Evolutionary conservation across 495 filamentous ascomycete species (phyloP).

Genomic region (Penicillium mononematosum): DNA sequence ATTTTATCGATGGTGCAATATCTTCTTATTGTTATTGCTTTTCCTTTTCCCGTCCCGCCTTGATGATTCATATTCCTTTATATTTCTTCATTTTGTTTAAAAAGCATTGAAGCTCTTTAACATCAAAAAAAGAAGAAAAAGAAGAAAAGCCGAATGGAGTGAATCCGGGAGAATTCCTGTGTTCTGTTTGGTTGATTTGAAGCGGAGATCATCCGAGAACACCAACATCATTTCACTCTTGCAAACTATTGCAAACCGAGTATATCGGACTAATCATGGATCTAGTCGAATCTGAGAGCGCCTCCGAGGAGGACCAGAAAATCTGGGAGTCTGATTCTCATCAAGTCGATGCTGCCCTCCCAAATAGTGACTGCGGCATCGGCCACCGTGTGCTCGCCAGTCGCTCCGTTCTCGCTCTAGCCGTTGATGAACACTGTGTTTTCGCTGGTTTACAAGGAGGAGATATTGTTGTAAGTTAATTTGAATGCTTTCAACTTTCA

Average conservation of each 20-base stretch:
- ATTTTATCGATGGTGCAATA: conserved; percentile 32
- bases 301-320: conserved; percentile 44
- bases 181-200: conserved; percentile 9
- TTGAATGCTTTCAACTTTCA: not conserved
- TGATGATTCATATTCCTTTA: conserved; percentile 20
- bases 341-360: conserved; percentile 16
- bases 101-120: not conserved
- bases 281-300: conserved; percentile 40
- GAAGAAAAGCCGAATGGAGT: not conserved
- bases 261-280: conserved; percentile 29
- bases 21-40: conserved; percentile 7
- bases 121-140: not conserved
- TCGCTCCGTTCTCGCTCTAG: conserved; percentile 48
- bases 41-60: conserved; percentile 22
- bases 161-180: not conserved
- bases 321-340: conserved; percentile 40
- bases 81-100: not conserved
- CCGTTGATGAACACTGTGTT: conserved; percentile 47
- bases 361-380: conserved; percentile 41
- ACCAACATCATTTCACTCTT: conserved; percentile 4
- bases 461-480: conserved; percentile 68
- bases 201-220: conserved; percentile 3
- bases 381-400: conserved; percentile 48
- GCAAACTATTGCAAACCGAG: not conserved
- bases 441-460: conserved; percentile 87